phyloP scores from a whole-genome alignment of 768 basidiomycete species.

The Pulveroboletus sp. region DNA sequence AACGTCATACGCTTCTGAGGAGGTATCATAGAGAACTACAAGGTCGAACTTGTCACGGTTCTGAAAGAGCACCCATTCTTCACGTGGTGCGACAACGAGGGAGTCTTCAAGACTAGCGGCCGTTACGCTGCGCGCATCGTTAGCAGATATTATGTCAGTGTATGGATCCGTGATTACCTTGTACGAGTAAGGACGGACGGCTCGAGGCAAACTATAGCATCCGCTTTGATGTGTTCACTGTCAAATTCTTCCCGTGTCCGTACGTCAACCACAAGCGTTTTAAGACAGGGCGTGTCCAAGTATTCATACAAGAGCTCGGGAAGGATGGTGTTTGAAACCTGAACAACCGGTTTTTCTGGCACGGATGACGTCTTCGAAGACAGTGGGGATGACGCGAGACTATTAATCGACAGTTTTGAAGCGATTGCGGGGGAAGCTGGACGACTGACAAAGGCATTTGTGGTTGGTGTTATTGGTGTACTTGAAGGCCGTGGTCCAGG shows the following conservation, averaged over 20 bases:
- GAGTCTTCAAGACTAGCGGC: conserved; percentile 68
- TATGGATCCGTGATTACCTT: conserved; percentile 43
- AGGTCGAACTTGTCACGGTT: conserved; percentile 88
- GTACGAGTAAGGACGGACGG: conserved; percentile 67
- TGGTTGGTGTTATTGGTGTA: conserved; percentile 58
- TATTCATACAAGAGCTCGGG: conserved; percentile 60
- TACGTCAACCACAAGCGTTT: conserved; percentile 77
- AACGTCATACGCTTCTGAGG: conserved; percentile 49
- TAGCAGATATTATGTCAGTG: conserved; percentile 3
- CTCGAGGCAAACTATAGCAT: conserved; percentile 79
- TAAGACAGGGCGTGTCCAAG: conserved; percentile 42
- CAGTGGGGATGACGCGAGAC: conserved; percentile 31
- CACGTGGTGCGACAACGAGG: conserved; percentile 61
- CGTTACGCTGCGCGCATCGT: conserved; percentile 47
- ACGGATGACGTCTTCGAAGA: conserved; percentile 27
- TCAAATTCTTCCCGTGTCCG: conserved; percentile 77
- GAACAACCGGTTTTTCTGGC: conserved; percentile 43
- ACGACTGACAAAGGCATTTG: conserved; percentile 54
- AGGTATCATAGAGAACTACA: conserved; percentile 78
- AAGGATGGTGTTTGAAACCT: conserved; percentile 53
- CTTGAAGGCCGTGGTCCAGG: conserved; percentile 59
- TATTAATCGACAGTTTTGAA: conserved; percentile 39
- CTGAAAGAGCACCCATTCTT: conserved; percentile 69
- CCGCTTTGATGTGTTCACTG: conserved; percentile 60
- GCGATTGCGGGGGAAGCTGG: conserved; percentile 55